These are phyloP conservation scores for Chloris gayana DNA, from an alignment of 176 grass and related monocot genomes.

Conservation along the genomic window DNA sequence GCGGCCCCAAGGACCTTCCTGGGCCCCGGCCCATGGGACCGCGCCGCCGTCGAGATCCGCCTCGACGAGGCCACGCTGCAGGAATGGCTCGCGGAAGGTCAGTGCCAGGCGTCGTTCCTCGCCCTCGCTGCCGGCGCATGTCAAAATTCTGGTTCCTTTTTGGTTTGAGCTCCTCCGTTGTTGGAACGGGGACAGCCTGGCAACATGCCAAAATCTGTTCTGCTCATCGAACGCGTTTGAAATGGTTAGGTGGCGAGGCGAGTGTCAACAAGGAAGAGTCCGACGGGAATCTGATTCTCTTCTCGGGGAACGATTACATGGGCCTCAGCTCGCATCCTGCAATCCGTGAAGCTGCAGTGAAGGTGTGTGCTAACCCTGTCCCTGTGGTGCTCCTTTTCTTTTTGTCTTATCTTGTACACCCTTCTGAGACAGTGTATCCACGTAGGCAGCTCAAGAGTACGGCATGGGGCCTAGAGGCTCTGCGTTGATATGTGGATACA, in stretches of 20 bases:
- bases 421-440: not conserved
- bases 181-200: not conserved
- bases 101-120: not conserved
- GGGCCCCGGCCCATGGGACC: slow-evolving; percentile 66
- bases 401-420: not conserved
- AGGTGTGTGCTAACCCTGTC: slow-evolving; percentile 47
- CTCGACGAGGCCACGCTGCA: slow-evolving; percentile 58
- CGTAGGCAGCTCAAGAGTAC: slow-evolving; percentile 70
- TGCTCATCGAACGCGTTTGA: slow-evolving; percentile 24
- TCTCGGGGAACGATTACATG: slow-evolving; percentile 91
- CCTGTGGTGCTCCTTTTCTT: not conserved
- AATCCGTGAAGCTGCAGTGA: slow-evolving; percentile 55
- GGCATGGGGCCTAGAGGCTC: slow-evolving; percentile 96
- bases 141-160: not conserved
- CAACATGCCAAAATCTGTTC: not conserved
- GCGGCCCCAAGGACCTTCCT: slow-evolving; percentile 37
- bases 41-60: slow-evolving; percentile 60
- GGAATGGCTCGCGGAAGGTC: slow-evolving; percentile 79
- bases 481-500: slow-evolving; percentile 76
- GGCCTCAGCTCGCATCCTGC: slow-evolving; percentile 82
- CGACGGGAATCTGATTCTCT: slow-evolving; percentile 62
- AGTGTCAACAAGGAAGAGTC: slow-evolving; percentile 37
- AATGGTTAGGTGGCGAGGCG: slow-evolving; percentile 59
- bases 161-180: not conserved
- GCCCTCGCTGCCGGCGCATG: not conserved